Evolutionary conservation across 306 rosid species (phyloP).

Genomic region (Malus sieversii): DNA sequence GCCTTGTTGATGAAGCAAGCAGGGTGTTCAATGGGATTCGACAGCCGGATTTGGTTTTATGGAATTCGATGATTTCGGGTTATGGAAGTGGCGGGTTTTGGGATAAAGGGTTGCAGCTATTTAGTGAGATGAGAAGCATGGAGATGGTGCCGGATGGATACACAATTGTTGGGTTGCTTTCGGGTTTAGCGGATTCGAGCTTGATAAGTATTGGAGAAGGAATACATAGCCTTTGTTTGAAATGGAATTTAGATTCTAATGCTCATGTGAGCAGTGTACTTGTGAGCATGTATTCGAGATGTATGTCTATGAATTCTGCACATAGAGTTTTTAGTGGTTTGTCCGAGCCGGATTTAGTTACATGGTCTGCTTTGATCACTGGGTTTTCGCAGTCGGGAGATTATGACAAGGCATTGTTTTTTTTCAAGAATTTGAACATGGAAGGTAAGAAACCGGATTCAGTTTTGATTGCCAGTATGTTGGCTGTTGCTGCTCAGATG

Average conservation of each 20-base stretch:
- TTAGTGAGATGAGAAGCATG: slow-evolving; percentile 43
- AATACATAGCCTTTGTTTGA: slow-evolving; percentile 56
- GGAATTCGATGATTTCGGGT: slow-evolving; percentile 78
- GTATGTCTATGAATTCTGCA: slow-evolving; percentile 55
- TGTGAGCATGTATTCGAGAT: slow-evolving; percentile 80
- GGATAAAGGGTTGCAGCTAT: slow-evolving; percentile 47
- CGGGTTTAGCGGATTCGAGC: slow-evolving; percentile 42
- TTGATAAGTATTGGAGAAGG: slow-evolving; percentile 50
- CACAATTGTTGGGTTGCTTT: slow-evolving; percentile 67
- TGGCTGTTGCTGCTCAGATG: slow-evolving; percentile 62
- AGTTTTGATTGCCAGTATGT: slow-evolving; percentile 57
- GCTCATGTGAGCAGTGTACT: slow-evolving; percentile 60
- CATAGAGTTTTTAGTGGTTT: slow-evolving; percentile 49
- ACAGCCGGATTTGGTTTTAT: slow-evolving; percentile 64
- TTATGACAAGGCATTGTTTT: slow-evolving; percentile 32
- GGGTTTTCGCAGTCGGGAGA: slow-evolving; percentile 72
- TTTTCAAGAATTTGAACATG: slow-evolving; percentile 54
- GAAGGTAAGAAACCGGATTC: slow-evolving; percentile 52
- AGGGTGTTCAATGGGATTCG: slow-evolving; percentile 50
- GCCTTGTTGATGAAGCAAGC: slow-evolving; percentile 51
- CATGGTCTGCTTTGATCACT: slow-evolving; percentile 75
- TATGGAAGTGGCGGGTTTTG: slow-evolving; percentile 51
- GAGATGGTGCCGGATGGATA: slow-evolving; percentile 62
- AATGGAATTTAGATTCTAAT: slow-evolving; percentile 48
- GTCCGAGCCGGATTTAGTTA: slow-evolving; percentile 66